These are phyloP conservation scores for Boletus subluridellus DNA, from an alignment of 1,284 basidiomycete species.

Conservation along the genomic window DNA sequence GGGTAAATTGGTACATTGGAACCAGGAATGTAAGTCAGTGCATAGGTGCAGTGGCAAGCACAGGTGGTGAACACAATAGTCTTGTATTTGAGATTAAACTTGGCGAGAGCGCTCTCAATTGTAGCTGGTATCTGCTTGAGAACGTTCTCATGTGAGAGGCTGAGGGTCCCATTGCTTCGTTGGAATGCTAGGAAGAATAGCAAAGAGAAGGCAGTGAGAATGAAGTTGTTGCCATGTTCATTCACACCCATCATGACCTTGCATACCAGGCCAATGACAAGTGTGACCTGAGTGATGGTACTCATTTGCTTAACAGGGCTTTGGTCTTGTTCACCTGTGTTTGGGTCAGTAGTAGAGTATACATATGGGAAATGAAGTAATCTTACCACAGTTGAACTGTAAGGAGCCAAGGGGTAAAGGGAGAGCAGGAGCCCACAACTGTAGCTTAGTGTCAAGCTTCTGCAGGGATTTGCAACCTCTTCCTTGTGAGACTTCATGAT, in stretches of 20 bases:
- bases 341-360: background rate
- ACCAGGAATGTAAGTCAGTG: background rate
- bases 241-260: slow-evolving; percentile 8
- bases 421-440: background rate
- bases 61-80: slow-evolving; percentile 3
- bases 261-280: slow-evolving; percentile 7
- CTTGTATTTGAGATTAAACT: slow-evolving; percentile 6
- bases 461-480: background rate
- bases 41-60: slow-evolving; percentile 14
- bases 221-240: slow-evolving; percentile 2
- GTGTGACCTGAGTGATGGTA: slow-evolving; percentile 5
- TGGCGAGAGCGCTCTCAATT: slow-evolving; percentile 1
- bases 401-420: too few relatives aligned
- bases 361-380: background rate
- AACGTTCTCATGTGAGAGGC: slow-evolving; percentile 1
- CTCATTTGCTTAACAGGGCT: background rate
- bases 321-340: background rate
- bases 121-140: slow-evolving; percentile 11
- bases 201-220: slow-evolving; percentile 4
- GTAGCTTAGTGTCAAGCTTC: background rate
- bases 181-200: slow-evolving; percentile 12
- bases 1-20: background rate
- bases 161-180: background rate
- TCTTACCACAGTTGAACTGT: background rate
- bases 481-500: background rate